Evolutionary conservation across 345 rosid species (phyloP), one percentile per base, ranked within the genome.

Genomic region (Lagerstroemia speciosa): DNA sequence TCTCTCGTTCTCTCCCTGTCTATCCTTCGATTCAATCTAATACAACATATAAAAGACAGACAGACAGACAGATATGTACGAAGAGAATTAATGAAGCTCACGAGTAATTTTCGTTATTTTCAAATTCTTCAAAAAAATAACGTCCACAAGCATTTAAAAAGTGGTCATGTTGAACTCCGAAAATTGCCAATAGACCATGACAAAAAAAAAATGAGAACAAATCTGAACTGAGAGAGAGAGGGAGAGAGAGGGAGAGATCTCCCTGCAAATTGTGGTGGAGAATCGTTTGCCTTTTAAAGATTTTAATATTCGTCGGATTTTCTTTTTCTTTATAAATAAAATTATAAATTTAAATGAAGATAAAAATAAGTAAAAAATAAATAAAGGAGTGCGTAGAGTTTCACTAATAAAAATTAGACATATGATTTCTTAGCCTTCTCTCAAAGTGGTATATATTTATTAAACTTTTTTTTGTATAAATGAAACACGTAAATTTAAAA

Each of bases 61-160:
- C 14, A 26, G 19, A 29, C 14, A 2, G 33, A 58, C 29, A 58
- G 63, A 58, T 58, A 55, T 40, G 72, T 58, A 29, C 63, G 52
- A 36, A 40, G 65, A 67, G 17, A 67, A 46, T 43, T 37, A 65
- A 65, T 65, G 69, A 67, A 67, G 69, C 61, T 32, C 69, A 46
- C 69, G 69, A 46, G 69, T 67, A 58, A 34, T 58, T 58, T 58
- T 58, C 63, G 29, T 30, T 30, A 58, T 58, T 58, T 58, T 30
- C 63, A 29, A 58, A 27, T 26, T 14, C 34, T 26, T 31, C 60
- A 14, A 45, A 66, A 40, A 48, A 41, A 1, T 26, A 19, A 67
- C 38, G 26, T 41, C 36, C 69, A 41, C 69, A 22, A 19, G 11
- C 63, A 58, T 27, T 53, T 36, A 5, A 0, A 55, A 55, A 55